Evolutionary conservation across 768 basidiomycete species (phyloP), one percentile per base, ranked within the genome.

Genomic region (Udeniomyces megalosporus): DNA sequence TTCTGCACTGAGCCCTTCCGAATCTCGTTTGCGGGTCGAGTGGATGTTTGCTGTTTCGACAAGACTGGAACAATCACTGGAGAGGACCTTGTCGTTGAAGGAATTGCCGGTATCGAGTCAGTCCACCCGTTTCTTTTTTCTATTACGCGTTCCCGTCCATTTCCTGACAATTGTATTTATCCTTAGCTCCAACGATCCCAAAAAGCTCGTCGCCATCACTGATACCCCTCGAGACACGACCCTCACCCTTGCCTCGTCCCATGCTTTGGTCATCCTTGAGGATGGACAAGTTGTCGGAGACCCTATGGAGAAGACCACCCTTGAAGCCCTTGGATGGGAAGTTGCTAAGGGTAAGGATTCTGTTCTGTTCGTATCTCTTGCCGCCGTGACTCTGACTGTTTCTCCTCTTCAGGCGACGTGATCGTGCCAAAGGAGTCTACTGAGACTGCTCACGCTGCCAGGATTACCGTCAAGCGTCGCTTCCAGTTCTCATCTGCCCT

Each of bases 1-100:
- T 99, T 92, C 76, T 97, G 95, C 72, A 99, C 95, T 20, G 95
- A 99, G 70, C 95, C 95, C 0, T 97, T 99, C 82, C 82, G 95
- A 24, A 99, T 97, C 65, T 92, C 95, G 0, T 87, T 78, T 65
- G 95, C 95, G 5, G 95, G 95, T 5, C 81, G 90, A 24, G 91
- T 97, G 2, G 95, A 99, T 68, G 85, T 97, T 17, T 99, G 95
- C 74, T 97, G 95, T 74, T 97, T 99, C 68, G 95, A 99, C 75
- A 99, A 99, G 79, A 99, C 95, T 0, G 95, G 93, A 26, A 97
- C 95, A 0, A 96, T 99, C 68, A 99, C 95, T 0, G 89, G 89
- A 0, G 92, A 96, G 72, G 85, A 91, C 71, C 76, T 97, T 14
- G 90, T 96, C 8, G 79, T 97, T 1, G 92, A 99, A 71, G 95